These are phyloP conservation scores for Rhodotorula mucilaginosa DNA, from an alignment of 1,284 basidiomycete genomes.

Conservation along the genomic window DNA sequence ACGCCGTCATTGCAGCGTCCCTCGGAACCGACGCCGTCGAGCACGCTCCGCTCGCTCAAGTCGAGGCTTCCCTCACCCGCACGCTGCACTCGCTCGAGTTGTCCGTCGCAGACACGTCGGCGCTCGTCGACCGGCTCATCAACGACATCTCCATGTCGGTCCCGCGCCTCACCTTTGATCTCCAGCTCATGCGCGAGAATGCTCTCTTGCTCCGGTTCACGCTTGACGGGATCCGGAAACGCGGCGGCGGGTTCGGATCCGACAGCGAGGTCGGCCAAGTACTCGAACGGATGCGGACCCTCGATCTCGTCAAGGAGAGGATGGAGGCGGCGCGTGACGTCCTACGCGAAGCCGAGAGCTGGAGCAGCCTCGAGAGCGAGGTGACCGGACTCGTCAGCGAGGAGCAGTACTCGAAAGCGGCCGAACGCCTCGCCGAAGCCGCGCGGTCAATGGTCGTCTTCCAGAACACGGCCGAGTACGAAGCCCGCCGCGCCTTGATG, in stretches of 20 bases:
- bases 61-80: slow-evolving; percentile 70
- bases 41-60: slow-evolving; percentile 55
- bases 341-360: slow-evolving; percentile 83
- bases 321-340: slow-evolving; percentile 85
- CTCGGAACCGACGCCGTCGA: neutral
- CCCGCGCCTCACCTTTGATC: slow-evolving; percentile 82
- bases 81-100: slow-evolving; percentile 75
- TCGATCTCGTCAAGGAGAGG: slow-evolving; percentile 75
- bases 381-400: slow-evolving; percentile 74
- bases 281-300: slow-evolving; percentile 68
- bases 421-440: slow-evolving; percentile 81
- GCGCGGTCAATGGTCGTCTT: slow-evolving; percentile 82
- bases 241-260: slow-evolving; percentile 45
- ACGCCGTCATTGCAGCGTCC: slow-evolving; percentile 17
- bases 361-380: slow-evolving; percentile 89
- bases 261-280: slow-evolving; percentile 55
- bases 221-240: slow-evolving; percentile 43
- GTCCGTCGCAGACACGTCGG: slow-evolving; percentile 78
- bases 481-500: slow-evolving; percentile 75
- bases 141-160: slow-evolving; percentile 84
- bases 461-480: slow-evolving; percentile 80
- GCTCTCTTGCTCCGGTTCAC: slow-evolving; percentile 66
- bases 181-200: slow-evolving; percentile 91
- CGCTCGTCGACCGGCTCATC: slow-evolving; percentile 77
- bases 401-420: slow-evolving; percentile 73